A percentile compares a stretch with the other conserved stretches of the same genome.
phyloP scores from a whole-genome alignment of 345 rosid genomes.

The Abelmoschus esculentus region DNA sequence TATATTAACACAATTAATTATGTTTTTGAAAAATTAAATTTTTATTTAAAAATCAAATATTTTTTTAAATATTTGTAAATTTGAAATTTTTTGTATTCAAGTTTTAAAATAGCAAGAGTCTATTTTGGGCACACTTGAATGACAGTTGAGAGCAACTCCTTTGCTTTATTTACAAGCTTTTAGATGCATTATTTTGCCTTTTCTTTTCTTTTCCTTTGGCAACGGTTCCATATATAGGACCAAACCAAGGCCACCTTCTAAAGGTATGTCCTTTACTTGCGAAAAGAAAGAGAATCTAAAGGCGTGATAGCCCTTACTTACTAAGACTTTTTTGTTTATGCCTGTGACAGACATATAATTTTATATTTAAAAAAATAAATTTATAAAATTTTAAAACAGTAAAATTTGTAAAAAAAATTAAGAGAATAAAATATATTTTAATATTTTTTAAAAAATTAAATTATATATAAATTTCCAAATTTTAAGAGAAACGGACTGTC shows the following conservation, averaged over 20 bases:
- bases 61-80: not conserved
- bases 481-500: too few species aligned
- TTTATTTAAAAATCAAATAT: not conserved
- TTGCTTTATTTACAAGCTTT: not conserved
- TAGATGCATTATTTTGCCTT: not conserved
- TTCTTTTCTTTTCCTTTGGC: not conserved
- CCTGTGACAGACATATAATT: too few species aligned
- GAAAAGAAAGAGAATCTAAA: not conserved
- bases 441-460: too few species aligned
- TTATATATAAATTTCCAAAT: too few species aligned
- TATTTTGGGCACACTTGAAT: not conserved
- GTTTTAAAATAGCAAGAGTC: not conserved
- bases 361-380: too few species aligned
- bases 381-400: too few species aligned
- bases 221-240: slow-evolving; percentile 14
- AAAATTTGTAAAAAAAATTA: too few species aligned
- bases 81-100: not conserved
- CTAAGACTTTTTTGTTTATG: not conserved
- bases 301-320: slow-evolving; percentile 6
- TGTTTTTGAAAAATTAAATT: too few species aligned
- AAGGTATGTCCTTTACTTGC: slow-evolving; percentile 13
- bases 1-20: too few species aligned
- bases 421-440: too few species aligned
- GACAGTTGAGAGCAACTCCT: not conserved
- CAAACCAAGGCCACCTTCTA: slow-evolving; percentile 14